Evolutionary conservation across 148 eudicot genomes (phyloP).

Genomic region (Persicaria maculosa): DNA sequence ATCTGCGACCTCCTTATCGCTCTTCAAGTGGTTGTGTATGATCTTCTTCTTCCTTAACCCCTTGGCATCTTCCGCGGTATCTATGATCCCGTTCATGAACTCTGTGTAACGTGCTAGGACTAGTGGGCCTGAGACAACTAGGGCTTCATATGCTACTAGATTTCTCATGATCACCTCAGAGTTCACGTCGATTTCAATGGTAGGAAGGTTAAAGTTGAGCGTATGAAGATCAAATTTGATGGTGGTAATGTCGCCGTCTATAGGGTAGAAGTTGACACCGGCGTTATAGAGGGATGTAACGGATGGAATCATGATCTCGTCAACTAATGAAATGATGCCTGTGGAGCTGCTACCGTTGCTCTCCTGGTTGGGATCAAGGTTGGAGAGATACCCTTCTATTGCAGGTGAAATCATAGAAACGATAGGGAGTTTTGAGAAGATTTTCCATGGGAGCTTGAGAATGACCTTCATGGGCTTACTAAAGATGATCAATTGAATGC

Average conservation of each 20-base stretch:
- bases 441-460: too few species aligned
- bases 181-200: conserved; percentile 17
- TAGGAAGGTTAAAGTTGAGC: conserved; percentile 13
- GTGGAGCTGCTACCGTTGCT: not conserved
- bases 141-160: conserved; percentile 24
- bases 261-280: conserved; percentile 19
- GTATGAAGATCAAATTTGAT: conserved; percentile 20
- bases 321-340: too few species aligned
- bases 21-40: conserved; percentile 21
- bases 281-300: conserved; percentile 8
- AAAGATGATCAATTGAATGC: too few species aligned
- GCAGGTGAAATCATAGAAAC: not conserved
- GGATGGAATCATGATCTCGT: conserved; percentile 22
- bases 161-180: conserved; percentile 22
- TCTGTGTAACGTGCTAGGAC: conserved; percentile 22
- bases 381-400: not conserved
- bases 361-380: conserved; percentile 9
- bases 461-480: too few species aligned
- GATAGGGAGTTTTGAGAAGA: not conserved
- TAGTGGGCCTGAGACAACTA: conserved; percentile 18
- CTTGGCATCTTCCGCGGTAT: conserved; percentile 20
- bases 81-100: conserved; percentile 31
- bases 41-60: conserved; percentile 18
- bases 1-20: conserved; percentile 24
- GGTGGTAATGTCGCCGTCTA: conserved; percentile 15